A percentile compares a stretch with the other conserved stretches of the same genome.
phyloP scores from a whole-genome alignment of 2,329 filamentous ascomycete species.

The Diaporthe citrichinensis region DNA sequence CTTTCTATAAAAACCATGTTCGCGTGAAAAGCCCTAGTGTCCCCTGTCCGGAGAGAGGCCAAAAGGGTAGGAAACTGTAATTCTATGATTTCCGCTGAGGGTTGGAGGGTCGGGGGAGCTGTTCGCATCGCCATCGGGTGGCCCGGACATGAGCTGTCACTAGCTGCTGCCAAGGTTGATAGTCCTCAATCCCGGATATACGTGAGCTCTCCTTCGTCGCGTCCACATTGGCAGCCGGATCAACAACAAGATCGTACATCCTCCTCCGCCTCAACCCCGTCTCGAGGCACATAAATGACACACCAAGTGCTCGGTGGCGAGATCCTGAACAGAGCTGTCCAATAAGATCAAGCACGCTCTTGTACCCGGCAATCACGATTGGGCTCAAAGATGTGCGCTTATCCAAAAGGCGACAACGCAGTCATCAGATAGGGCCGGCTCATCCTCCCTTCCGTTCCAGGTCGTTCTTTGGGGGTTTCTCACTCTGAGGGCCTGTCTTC shows the following conservation, averaged over 20 bases:
- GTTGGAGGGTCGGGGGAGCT: background rate
- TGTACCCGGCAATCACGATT: background rate
- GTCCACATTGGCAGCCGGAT: conserved; percentile 22
- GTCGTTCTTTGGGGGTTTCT: conserved; percentile 70
- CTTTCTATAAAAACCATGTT: conserved; percentile 39
- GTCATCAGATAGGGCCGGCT: conserved; percentile 43
- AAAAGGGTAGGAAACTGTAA: conserved; percentile 19
- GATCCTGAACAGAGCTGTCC: conserved; percentile 46
- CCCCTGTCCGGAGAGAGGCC: conserved; percentile 5
- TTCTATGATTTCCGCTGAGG: conserved; percentile 15
- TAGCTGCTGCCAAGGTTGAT: conserved; percentile 21
- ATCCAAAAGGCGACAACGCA: conserved; percentile 40
- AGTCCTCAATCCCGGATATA: conserved; percentile 11
- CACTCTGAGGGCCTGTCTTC: conserved; percentile 60
- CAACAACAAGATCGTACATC: conserved; percentile 37
- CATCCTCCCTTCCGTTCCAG: conserved; percentile 75
- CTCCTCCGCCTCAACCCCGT: conserved; percentile 30
- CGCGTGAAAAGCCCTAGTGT: conserved; percentile 23
- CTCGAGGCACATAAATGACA: conserved; percentile 40
- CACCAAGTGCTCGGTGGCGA: conserved; percentile 32
- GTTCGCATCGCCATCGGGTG: conserved; percentile 24
- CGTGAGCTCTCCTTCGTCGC: conserved; percentile 7
- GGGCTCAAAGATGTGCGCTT: conserved; percentile 31
- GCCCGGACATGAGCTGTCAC: background rate
- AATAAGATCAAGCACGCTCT: conserved; percentile 42